Base-by-base conservation (phyloP, 345 rosid species). In the Syzygium aqueum region DNA sequence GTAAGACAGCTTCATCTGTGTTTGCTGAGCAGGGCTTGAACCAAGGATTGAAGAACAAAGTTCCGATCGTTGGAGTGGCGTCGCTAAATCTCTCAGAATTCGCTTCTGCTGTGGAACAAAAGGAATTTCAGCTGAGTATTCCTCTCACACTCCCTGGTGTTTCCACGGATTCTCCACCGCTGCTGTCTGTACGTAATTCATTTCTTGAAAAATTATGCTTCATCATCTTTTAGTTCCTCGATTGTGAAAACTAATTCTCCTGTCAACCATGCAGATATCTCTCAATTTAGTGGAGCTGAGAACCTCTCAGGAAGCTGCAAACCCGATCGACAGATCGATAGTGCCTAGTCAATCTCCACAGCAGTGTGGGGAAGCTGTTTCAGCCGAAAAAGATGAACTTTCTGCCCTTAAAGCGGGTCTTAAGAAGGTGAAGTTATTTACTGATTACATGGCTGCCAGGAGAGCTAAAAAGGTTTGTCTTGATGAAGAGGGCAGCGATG, bases 381-480 rank as follows among this genome's bases (percentile, higher is more conserved):
- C 92, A 16, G 82, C 92, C 16, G 98, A 93, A 83, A 95, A 95
- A 91, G 92, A 94, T 25, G 98, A 97, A 91, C 88, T 90, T 67
- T 96, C 98, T 88, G 97, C 95, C 61, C 93, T 97, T 5, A 97
- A 97, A 94, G 96, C 96, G 27, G 97, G 99, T 82, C 92, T 97
- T 61, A 93, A 97, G 87, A 96, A 93, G 93, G 97, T 97, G 57
- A 97, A 96, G 89, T 91, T 95, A 11, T 95, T 96, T 85, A 96
- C 96, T 0, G 93, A 91, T 78, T 96, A 94, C 87, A 97, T 97
- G 85, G 94, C 98, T 27, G 90, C 86, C 49, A 92, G 94, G 80
- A 94, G 91, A 90, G 95, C 94, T 1, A 94, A 94, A 82, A 94
- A 95, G 87, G 94, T 94, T 30, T 93, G 92, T 73, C 93, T 91